Base-by-base conservation (phyloP, 2,329 filamentous ascomycete genomes). In the Balansia obtecta region DNA sequence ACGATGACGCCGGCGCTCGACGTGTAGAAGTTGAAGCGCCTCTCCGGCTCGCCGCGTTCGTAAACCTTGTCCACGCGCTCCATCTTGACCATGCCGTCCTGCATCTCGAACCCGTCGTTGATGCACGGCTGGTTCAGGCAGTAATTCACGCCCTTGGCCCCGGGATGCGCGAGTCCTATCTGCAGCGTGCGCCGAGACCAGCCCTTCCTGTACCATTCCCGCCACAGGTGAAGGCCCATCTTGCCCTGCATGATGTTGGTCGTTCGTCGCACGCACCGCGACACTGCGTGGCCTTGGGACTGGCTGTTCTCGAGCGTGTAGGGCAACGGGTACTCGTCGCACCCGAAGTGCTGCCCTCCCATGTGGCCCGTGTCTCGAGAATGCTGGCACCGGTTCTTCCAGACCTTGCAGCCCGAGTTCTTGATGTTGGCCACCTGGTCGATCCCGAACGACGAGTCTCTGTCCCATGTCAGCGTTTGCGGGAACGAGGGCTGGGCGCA, bases 401-500 rank as follows among this genome's bases (percentile, higher is more conserved):
- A 11, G 2, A 46, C 30, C 8, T 10, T 27, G 49, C 49, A 50
- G 2, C 49, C 44, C 11, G 49, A 46, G 13, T 22, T 18, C 16
- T 32, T n/a, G 42, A 45, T n/a, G 48, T 40, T 50, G 20, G 30
- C 3, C 48, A 39, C 42, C 15, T 7, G 18, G 15, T 46, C 18
- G 4, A 9, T 7, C 4, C 1, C 12, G 3, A 32, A 4, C 4
- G n/a, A 11, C 13, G 45, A 33, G 34, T 41, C 5, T 34, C 10
- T 44, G 46, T 54, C 53, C 54, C 53, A 56, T 42, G 47, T 54
- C 34, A 57, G 43, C 4, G 33, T 45, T 37, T 10, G 34, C 5
- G 34, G 34, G 34, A 37, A 37, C 2, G 11, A 8, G 34, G 34
- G 34, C 15, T 37, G 34, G 34, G 34, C 34, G 34, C 34, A 37